phyloP scores from a whole-genome alignment of 2,329 filamentous ascomycete genomes.

The Monosporascus sp. region DNA sequence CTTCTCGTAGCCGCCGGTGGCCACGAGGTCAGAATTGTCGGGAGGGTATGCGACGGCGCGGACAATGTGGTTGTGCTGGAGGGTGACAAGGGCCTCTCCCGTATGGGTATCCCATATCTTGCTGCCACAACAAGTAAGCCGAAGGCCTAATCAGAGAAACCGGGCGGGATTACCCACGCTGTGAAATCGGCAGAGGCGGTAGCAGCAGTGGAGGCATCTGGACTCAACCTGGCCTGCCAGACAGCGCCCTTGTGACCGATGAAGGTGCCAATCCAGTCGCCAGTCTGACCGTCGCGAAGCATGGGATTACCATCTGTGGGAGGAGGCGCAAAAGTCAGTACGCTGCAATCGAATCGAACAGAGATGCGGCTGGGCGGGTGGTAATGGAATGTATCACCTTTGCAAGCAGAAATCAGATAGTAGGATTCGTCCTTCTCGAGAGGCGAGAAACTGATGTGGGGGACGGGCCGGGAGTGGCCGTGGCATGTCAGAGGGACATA shows the following conservation, averaged over 20 bases:
- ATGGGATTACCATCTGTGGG: conserved; percentile 88
- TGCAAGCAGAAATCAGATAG: conserved; percentile 90
- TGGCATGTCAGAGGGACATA: conserved; percentile 91
- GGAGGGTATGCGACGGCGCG: conserved; percentile 86
- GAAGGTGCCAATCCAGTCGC: conserved; percentile 97
- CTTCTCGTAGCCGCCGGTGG: conserved; percentile 93
- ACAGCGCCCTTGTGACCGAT: conserved; percentile 97
- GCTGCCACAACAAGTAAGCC: conserved; percentile 41
- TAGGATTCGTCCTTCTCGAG: conserved; percentile 78
- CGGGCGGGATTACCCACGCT: conserved; percentile 54
- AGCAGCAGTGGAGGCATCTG: conserved; percentile 80
- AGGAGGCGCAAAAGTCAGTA: background rate
- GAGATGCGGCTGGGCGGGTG: background rate
- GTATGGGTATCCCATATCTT: conserved; percentile 98
- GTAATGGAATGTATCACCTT: conserved; percentile 49
- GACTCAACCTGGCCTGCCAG: conserved; percentile 89
- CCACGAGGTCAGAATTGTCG: conserved; percentile 75
- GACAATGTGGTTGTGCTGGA: conserved; percentile 93
- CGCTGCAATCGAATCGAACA: background rate
- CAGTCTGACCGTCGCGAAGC: conserved; percentile 92
- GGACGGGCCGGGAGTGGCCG: conserved; percentile 86
- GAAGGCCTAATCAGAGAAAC: conserved; percentile 1
- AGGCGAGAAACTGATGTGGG: conserved; percentile 84
- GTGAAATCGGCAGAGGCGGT: conserved; percentile 96
- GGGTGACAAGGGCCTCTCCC: conserved; percentile 78